Base-by-base conservation (phyloP, 2,329 filamentous ascomycete species). In the Emericellopsis atlantica region DNA sequence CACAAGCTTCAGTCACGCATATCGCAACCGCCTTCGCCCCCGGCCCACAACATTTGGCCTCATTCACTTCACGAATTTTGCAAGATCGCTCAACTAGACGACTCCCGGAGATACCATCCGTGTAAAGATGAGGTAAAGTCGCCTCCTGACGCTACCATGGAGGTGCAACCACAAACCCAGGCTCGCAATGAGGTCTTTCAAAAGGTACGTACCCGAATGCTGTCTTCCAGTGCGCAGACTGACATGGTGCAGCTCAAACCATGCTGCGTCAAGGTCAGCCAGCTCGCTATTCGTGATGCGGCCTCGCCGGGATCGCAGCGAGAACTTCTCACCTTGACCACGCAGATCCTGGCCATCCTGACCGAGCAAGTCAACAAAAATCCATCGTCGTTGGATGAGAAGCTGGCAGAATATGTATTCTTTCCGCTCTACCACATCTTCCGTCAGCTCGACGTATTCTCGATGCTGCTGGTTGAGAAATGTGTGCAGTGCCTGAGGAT, bases 361-460 rank as follows among this genome's bases (percentile, higher is more conserved):
- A 54, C 66, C 36, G 54, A 55, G 26, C 70, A 70, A 50, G 50
- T 64, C 23, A 51, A 56, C 34, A 52, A 51, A 21, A 67, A 76
- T 46, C 57, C 65, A 3, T 55, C 64, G 2, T 63, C 66, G 1
- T 58, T 96, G 15, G 86, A 95, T 56, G 72, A 80, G 40, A 90
- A 88, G 56, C 66, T 96, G 15, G 87, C 89, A 12, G 89, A 95
- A 64, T 98, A 96, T 67, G 74, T 84, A 53, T 96, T 96, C 66
- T 95, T 95, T 46, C 92, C 92, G 0, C 67, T 98, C 0, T 88
- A 86, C 1, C 83, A 92, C 50, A 77, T 96, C 32, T 81, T 98
- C 51, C 81, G 86, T 44, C 74, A 79, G 46, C 81, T 85, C 49
- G 76, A 83, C 46, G 69, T 73, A 37, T 76, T 89, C 41, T 79